Evolutionary conservation across 306 rosid species (phyloP).

Genomic region (Aeschynomene evenia): DNA sequence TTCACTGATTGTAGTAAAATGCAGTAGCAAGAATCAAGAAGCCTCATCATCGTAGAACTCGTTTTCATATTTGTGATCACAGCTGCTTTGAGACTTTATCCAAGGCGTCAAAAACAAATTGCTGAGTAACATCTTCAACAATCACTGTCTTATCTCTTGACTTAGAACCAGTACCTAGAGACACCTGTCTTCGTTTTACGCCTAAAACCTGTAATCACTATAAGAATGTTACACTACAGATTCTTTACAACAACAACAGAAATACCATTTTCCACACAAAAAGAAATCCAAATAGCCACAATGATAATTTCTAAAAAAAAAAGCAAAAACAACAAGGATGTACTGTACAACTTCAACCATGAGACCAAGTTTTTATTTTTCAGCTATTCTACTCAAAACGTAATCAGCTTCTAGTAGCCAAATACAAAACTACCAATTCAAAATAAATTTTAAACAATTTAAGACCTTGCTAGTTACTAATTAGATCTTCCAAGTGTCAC

Average conservation of each 20-base stretch:
- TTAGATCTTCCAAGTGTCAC: too few species aligned
- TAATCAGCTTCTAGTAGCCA: too few species aligned
- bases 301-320: too few species aligned
- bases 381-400: too few species aligned
- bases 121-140: conserved; percentile 73
- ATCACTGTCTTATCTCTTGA: conserved; percentile 83
- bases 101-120: conserved; percentile 65
- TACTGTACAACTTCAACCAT: too few species aligned
- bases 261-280: neutral
- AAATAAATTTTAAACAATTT: too few species aligned
- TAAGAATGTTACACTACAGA: neutral
- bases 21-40: conserved; percentile 10
- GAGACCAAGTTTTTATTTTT: too few species aligned
- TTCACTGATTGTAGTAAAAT: too few species aligned
- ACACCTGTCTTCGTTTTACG: conserved; percentile 75
- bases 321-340: too few species aligned
- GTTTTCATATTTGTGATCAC: conserved; percentile 8
- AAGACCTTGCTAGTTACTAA: too few species aligned
- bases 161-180: conserved; percentile 80
- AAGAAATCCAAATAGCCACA: neutral
- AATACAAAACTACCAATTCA: too few species aligned
- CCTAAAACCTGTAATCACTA: conserved; percentile 68
- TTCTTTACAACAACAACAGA: neutral
- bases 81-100: conserved; percentile 62
- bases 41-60: conserved; percentile 17